Conservation (phyloP, 805 yeast genomes). For the Saturnispora diversa region DNA sequence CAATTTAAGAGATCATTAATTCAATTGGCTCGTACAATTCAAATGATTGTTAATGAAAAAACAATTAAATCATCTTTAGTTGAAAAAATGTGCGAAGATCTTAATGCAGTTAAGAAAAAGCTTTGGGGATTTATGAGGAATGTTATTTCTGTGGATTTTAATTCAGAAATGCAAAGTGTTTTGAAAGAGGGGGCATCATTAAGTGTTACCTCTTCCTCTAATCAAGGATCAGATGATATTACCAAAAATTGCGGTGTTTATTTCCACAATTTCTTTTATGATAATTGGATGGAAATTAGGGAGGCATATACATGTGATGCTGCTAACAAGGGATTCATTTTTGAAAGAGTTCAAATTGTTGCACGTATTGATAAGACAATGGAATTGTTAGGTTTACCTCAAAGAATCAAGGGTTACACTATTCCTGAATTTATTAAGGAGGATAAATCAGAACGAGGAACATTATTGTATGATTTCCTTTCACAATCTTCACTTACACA, state of each 20-base stretch:
- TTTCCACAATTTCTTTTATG: conserved; percentile 43
- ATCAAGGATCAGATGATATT: too few species aligned
- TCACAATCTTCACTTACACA: conserved; percentile 53
- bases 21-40: conserved; percentile 74
- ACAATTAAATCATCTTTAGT: conserved; percentile 57
- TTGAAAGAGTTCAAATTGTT: conserved; percentile 25
- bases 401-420: conserved; percentile 44
- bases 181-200: not conserved
- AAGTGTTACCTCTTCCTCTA: too few species aligned
- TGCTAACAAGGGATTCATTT: conserved; percentile 12
- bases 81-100: conserved; percentile 33
- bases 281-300: conserved; percentile 35
- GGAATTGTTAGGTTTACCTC: conserved; percentile 51
- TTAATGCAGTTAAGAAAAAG: conserved; percentile 32
- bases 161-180: conserved; percentile 10
- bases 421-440: conserved; percentile 47
- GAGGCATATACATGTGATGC: conserved; percentile 18
- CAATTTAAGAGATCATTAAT: conserved; percentile 54
- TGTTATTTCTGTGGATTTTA: conserved; percentile 19
- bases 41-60: conserved; percentile 80
- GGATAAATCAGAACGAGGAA: conserved; percentile 37
- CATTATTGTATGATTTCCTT: conserved; percentile 65
- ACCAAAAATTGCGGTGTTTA: conserved; percentile 11
- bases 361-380: conserved; percentile 40
- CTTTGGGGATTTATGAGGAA: conserved; percentile 35